phyloP scores from a whole-genome alignment of 1,284 basidiomycete species.

The Moesziomyces antarcticus region DNA sequence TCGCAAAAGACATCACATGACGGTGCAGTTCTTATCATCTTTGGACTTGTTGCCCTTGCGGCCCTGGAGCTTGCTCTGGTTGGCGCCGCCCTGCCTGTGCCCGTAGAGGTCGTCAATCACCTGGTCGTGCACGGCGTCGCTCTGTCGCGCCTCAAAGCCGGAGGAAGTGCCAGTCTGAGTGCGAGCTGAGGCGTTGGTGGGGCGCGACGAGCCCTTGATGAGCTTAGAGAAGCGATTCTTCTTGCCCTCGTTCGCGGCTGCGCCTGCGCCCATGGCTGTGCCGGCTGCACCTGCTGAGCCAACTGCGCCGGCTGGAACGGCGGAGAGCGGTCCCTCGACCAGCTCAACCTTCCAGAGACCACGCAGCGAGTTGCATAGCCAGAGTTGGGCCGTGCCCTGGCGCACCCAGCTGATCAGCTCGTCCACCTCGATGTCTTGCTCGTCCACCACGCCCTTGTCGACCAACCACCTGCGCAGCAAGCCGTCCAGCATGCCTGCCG shows the following conservation, averaged over 20 bases:
- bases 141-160: background rate
- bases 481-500: constrained; percentile 42
- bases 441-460: constrained; percentile 25
- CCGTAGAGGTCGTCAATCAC: constrained; percentile 42
- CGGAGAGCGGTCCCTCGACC: constrained; percentile 7
- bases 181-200: background rate
- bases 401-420: constrained; percentile 13
- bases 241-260: constrained; percentile 8
- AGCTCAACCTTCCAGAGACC: constrained; percentile 41
- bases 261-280: background rate
- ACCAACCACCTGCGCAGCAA: constrained; percentile 43
- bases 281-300: background rate
- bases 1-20: constrained; percentile 19
- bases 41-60: constrained; percentile 22
- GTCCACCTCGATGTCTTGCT: constrained; percentile 26
- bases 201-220: constrained; percentile 4
- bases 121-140: constrained; percentile 16
- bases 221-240: constrained; percentile 34
- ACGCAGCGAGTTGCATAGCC: constrained; percentile 48
- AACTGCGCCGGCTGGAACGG: background rate
- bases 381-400: constrained; percentile 19
- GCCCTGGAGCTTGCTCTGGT: constrained; percentile 7
- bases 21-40: constrained; percentile 36
- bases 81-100: constrained; percentile 14
- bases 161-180: background rate